These are phyloP conservation scores for Penicillium sp. DNA, from an alignment of 2,329 filamentous ascomycete species.

Conservation along the genomic window DNA sequence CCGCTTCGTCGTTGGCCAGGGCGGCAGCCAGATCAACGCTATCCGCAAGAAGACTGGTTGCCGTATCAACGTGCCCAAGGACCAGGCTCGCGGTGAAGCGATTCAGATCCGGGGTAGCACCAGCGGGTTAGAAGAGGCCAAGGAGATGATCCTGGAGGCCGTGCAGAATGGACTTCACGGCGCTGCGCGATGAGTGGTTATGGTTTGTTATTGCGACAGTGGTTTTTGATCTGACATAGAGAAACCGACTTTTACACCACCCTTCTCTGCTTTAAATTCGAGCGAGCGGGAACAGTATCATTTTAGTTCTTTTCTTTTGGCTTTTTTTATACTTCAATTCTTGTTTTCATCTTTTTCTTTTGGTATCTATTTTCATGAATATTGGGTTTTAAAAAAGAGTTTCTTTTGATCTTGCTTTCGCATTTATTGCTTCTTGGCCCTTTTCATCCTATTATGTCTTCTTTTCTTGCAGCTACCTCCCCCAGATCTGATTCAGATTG, in stretches of 20 bases:
- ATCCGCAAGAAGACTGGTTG: conserved; percentile 92
- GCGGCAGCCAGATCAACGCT: conserved; percentile 85
- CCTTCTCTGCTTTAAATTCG: conserved; percentile 7
- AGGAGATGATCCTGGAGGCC: conserved; percentile 82
- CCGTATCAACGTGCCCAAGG: conserved; percentile 87
- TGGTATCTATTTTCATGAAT: conserved; percentile 17
- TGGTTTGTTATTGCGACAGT: neutral
- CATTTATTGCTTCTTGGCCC: neutral
- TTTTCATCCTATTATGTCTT: neutral
- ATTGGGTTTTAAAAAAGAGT: conserved; percentile 18
- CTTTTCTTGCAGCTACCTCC: conserved; percentile 1
- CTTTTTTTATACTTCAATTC: conserved; percentile 16
- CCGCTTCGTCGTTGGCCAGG: conserved; percentile 83
- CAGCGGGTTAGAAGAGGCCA: conserved; percentile 81
- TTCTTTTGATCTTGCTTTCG: conserved; percentile 9
- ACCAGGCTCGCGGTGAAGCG: conserved; percentile 71
- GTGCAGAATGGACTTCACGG: conserved; percentile 54
- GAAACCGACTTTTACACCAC: conserved; percentile 16
- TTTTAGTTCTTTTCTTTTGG: conserved; percentile 13
- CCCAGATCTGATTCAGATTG: neutral
- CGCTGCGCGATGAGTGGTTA: conserved; percentile 15
- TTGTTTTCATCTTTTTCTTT: conserved; percentile 13
- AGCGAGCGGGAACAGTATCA: conserved; percentile 17
- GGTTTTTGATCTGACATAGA: conserved; percentile 4
- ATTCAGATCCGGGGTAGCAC: conserved; percentile 83